Evolutionary conservation across 805 yeast species (phyloP), one percentile per base, ranked within the genome.

Genomic region (Yamadazyma endophytica): DNA sequence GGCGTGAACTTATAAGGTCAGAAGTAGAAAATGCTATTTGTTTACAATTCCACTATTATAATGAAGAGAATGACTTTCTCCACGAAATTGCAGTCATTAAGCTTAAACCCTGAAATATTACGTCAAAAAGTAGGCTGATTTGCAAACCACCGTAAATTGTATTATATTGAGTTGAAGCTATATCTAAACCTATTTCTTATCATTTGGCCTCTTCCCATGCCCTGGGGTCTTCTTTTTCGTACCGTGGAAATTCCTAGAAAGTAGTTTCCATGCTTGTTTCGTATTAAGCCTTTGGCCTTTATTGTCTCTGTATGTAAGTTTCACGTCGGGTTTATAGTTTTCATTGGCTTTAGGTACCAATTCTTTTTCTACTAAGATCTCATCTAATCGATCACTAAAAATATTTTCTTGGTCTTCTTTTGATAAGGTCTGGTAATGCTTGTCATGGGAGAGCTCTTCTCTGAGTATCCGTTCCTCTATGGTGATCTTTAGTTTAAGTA

Each of bases 221-320:
- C 29, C 16, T 4, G 30, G 21, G 17, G 31, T 33, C 5, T 21
- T 32, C 29, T 42, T 40, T 21, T 30, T 37, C 8, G 49, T 61
- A 3, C 92, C 94, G 51, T 86, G 95, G 53, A 84, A 86, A 41
- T 77, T 75, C 40, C 82, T 89, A 3, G 92, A 81, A 28, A 85
- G 57, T 38, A 74, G 73, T 57, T 83, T 85, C 62, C 73, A 86
- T 1, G 95, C 95, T 37, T 79, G 79, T 47, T 81, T 83, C 3
- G 79, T 66, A 18, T 68, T 58, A 17, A 87, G 54, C 13, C 63
- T 61, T 19, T 72, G 61, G 1, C 95, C 95, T 2, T 56, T 44
- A 16, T 75, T 79, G 50, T 85, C 94, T 13, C 64, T 68, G 52
- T 85, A 82, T 16, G 64, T 68, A 4, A 86, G 46, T 15, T 59